Evolutionary conservation across 2,329 filamentous ascomycete species (phyloP).

Genomic region (Paecilomyces dactylethromorphus): DNA sequence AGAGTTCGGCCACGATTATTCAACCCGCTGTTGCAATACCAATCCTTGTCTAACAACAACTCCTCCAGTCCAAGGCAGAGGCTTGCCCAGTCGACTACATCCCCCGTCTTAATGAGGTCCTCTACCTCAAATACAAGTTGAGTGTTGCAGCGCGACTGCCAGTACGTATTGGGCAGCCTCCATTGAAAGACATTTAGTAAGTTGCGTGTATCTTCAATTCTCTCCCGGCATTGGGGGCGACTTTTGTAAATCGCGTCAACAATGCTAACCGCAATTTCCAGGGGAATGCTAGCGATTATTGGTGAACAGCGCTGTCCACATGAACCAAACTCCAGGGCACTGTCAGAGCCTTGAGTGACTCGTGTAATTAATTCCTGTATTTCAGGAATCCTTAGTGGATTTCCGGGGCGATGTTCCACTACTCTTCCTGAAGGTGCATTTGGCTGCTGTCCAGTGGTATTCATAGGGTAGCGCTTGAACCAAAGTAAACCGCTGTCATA

Average conservation of each 20-base stretch:
- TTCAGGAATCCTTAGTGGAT: background rate
- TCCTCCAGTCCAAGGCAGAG: slow-evolving; percentile 7
- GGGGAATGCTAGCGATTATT: background rate
- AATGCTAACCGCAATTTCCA: background rate
- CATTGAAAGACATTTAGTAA: background rate
- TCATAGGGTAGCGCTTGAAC: background rate
- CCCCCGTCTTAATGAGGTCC: background rate
- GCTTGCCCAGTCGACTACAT: background rate
- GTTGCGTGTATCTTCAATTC: background rate
- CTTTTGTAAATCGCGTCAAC: background rate
- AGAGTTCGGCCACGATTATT: background rate
- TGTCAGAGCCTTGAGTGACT: background rate
- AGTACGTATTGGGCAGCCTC: background rate
- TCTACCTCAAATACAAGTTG: background rate
- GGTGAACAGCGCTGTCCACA: background rate
- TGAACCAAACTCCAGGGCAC: background rate
- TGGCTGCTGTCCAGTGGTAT: background rate
- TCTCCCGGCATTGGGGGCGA: background rate
- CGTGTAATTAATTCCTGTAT: background rate
- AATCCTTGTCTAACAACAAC: slow-evolving; percentile 3
- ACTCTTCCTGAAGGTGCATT: background rate
- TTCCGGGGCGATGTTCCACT: background rate
- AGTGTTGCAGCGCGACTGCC: slow-evolving; percentile 3
- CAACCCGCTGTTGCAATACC: slow-evolving; percentile 6
- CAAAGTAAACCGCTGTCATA: background rate